These are phyloP conservation scores for Casuarina equisetifolia DNA, from an alignment of 306 rosid species.

Conservation along the genomic window DNA sequence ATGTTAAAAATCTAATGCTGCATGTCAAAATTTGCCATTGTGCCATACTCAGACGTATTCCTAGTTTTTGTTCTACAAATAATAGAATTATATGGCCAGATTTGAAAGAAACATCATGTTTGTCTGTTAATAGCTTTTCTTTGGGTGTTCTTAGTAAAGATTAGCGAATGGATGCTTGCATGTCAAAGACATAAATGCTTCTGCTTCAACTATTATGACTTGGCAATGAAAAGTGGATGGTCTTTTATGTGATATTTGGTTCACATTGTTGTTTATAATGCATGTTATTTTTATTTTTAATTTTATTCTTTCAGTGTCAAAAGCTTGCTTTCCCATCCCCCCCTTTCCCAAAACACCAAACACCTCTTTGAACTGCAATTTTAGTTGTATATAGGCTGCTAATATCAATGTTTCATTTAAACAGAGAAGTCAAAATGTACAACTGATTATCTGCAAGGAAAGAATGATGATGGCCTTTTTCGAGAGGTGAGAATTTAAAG, in stretches of 20 bases:
- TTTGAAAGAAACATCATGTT: background rate
- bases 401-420: background rate
- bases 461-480: constrained; percentile 57
- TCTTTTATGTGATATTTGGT: background rate
- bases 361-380: background rate
- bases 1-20: background rate
- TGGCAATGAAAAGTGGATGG: background rate
- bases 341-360: background rate
- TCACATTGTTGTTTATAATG: background rate
- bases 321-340: background rate
- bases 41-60: background rate
- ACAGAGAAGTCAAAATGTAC: constrained; percentile 64
- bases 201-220: background rate
- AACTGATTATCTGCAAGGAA: constrained; percentile 51
- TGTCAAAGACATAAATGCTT: background rate
- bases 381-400: background rate
- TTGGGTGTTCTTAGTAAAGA: background rate
- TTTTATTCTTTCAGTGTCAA: background rate
- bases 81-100: background rate
- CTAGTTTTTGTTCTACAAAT: background rate
- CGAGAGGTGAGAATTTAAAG: constrained; percentile 55
- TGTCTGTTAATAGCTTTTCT: background rate
- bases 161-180: background rate
- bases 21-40: background rate
- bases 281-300: background rate